Base-by-base conservation (phyloP, 331 rosid genomes). In the Quercus tomentella region DNA sequence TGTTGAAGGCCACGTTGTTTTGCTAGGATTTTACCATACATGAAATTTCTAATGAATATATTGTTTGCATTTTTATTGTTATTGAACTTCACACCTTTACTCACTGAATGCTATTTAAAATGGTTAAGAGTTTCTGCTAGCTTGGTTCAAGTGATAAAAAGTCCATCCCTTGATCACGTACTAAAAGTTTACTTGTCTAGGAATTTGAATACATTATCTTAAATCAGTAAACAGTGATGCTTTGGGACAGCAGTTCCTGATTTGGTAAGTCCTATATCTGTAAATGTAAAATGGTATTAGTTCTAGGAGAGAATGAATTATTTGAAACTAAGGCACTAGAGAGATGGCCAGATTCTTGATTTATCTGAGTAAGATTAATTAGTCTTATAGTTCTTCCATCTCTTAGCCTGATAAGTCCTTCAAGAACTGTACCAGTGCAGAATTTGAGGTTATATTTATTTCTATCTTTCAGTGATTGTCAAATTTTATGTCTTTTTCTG, bases 301-400 rank as follows among this genome's bases (percentile, higher is more conserved):
- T 25, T 22, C 33, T 16, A 7, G 79, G 23, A 23, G 35, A 56
- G 31, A 63, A 23, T 45, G 60, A 37, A 31, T 37, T 43, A 8
- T 31, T 3, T 16, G 60, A 41, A 49, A 67, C 22, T 56, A 56
- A 28, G 23, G 7, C 25, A 74, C 58, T 8, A 23, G 25, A 23
- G 71, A 65, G 60, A 81, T 85, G 69, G 21, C 72, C 63, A 55
- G 15, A 70, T 75, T 83, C 61, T 33, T 76, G 65, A 60, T 49
- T 61, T 45, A 12, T 30, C n/a, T 52, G 15, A 15, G 60, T 35
- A 67, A 31, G 35, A 31, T 31, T 31, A 31, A 31, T 31, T 31
- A 31, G 35, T 31, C 35, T 31, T 31, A 31, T 31, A 31, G 35
- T 31, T 31, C 35, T 31, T 31, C 35, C 0, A 31, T 74, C 25